Conservation (phyloP, 768 basidiomycete genomes). For the Chalciporus chontae region DNA sequence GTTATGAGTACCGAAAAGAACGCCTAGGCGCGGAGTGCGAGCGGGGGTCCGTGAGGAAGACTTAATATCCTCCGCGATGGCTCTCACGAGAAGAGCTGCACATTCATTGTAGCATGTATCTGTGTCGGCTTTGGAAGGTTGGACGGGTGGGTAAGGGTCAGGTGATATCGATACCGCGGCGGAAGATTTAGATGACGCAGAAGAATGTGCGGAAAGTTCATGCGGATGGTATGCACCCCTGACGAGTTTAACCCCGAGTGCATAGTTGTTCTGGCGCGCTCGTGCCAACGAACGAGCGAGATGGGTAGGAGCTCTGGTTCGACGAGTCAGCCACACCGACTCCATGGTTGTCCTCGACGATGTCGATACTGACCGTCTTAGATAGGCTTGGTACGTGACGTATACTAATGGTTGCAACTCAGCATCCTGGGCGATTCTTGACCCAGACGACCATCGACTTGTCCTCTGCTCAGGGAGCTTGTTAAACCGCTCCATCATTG, state of each 20-base stretch:
- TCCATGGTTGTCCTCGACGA: background rate
- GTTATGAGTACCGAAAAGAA: slow-evolving; percentile 89
- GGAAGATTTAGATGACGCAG: slow-evolving; percentile 8
- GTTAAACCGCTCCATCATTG: slow-evolving; percentile 80
- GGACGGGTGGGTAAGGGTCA: slow-evolving; percentile 62
- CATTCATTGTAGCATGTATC: slow-evolving; percentile 72
- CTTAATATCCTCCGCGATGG: slow-evolving; percentile 51
- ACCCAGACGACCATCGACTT: slow-evolving; percentile 2
- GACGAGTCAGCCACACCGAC: background rate
- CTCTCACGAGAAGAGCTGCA: slow-evolving; percentile 49
- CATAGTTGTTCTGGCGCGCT: slow-evolving; percentile 62
- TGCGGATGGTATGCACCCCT: slow-evolving; percentile 88
- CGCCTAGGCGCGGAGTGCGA: slow-evolving; percentile 42
- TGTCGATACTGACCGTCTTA: slow-evolving; percentile 51
- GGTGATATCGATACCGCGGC: slow-evolving; percentile 61
- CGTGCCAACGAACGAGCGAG: slow-evolving; percentile 62
- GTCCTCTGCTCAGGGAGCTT: slow-evolving; percentile 19
- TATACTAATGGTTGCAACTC: slow-evolving; percentile 70
- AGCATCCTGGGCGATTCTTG: background rate
- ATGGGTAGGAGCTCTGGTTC: slow-evolving; percentile 60
- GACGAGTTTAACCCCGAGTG: slow-evolving; percentile 88
- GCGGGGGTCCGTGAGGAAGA: slow-evolving; percentile 4
- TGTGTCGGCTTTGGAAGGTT: slow-evolving; percentile 64
- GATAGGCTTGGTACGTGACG: slow-evolving; percentile 87
- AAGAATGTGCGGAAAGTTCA: slow-evolving; percentile 50